A percentile compares a stretch with the other conserved stretches of the same genome.
These are phyloP conservation scores for Dipodascopsis uninucleata DNA, from an alignment of 805 yeast species.

Conservation along the genomic window DNA sequence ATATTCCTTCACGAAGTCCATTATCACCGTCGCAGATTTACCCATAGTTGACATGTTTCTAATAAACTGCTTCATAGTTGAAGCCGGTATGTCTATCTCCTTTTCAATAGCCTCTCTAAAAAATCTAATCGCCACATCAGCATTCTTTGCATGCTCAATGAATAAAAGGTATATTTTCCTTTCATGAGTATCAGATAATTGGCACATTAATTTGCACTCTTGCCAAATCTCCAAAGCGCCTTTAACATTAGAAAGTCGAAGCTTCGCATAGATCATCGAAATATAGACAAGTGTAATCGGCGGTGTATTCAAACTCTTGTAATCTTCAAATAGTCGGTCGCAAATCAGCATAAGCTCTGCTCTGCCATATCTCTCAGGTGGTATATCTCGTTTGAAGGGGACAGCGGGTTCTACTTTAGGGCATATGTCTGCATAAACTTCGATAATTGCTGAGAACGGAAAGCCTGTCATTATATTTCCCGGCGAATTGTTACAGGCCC, in stretches of 20 bases:
- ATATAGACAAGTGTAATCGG: conserved; percentile 2
- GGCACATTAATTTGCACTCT: background rate
- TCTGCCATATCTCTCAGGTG: too few species aligned
- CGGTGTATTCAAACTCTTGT: too few species aligned
- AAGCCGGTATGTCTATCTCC: background rate
- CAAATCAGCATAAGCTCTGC: background rate
- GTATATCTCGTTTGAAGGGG: background rate
- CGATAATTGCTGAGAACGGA: conserved; percentile 12
- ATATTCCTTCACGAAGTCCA: background rate
- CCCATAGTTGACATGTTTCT: conserved; percentile 1
- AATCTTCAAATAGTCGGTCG: conserved; percentile 1
- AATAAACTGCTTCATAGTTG: conserved; percentile 5
- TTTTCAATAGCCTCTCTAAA: conserved; percentile 6
- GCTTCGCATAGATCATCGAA: conserved; percentile 7
- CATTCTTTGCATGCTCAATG: conserved; percentile 6
- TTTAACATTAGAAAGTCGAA: conserved; percentile 4
- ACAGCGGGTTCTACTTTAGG: background rate
- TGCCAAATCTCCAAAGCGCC: conserved; percentile 10
- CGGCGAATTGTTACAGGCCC: conserved; percentile 1
- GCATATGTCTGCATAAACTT: conserved; percentile 13
- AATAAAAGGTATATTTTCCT: background rate
- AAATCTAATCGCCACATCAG: conserved; percentile 9
- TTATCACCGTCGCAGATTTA: conserved; percentile 1
- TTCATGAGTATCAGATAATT: background rate
- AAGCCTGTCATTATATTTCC: conserved; percentile 1